These are phyloP conservation scores for Nicotiana obtusifolia DNA, from an alignment of 257 asterid species.

Conservation along the genomic window DNA sequence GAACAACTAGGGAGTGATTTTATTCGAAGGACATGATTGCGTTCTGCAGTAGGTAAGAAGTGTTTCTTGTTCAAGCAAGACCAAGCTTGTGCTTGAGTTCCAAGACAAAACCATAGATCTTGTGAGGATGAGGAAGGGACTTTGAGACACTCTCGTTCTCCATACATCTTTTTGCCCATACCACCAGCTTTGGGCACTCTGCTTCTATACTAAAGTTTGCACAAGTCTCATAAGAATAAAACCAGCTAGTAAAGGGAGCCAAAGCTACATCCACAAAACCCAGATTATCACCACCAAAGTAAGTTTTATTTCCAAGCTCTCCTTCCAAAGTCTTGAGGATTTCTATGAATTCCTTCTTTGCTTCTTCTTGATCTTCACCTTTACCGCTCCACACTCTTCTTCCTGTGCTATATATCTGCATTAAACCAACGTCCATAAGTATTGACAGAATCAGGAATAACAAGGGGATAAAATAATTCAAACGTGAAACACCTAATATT, in stretches of 20 bases:
- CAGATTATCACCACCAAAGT: slow-evolving; percentile 7
- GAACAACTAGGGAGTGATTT: no score
- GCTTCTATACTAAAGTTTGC: slow-evolving; percentile 13
- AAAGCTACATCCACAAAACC: slow-evolving; percentile 12
- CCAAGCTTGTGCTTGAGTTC: slow-evolving; percentile 13
- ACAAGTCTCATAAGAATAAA: slow-evolving; percentile 6
- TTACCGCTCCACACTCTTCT: slow-evolving; percentile 8
- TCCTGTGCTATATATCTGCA: slow-evolving; percentile 7
- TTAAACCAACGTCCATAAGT: not conserved
- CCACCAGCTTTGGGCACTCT: slow-evolving; percentile 1
- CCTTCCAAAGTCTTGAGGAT: slow-evolving; percentile 3
- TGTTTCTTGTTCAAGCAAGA: not conserved
- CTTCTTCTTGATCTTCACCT: slow-evolving; percentile 9
- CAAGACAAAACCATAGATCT: slow-evolving; percentile 8
- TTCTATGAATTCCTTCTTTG: slow-evolving; percentile 10
- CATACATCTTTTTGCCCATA: slow-evolving; percentile 11
- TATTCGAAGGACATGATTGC: no score
- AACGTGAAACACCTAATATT: no score
- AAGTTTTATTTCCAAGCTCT: slow-evolving; percentile 12
- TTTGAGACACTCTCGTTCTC: slow-evolving; percentile 3
- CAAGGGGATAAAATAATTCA: not conserved
- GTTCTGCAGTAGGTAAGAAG: no score
- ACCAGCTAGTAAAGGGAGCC: slow-evolving; percentile 12
- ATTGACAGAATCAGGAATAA: not conserved
- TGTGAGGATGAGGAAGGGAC: slow-evolving; percentile 16